A percentile compares a stretch with the other conserved stretches of the same genome.
Evolutionary conservation across 345 rosid species (phyloP).

Genomic region (Brassica napus): DNA sequence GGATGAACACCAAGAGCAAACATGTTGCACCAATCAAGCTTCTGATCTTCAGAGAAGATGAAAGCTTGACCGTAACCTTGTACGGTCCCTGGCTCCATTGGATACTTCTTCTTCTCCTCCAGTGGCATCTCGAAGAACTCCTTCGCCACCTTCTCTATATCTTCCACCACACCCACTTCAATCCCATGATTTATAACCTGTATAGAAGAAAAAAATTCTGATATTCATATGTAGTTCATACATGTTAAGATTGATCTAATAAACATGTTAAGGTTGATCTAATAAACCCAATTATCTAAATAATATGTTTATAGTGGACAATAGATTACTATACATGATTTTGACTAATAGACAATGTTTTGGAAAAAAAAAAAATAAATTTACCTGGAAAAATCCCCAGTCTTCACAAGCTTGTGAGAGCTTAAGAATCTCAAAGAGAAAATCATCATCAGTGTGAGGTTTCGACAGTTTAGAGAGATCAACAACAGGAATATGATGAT

Average conservation of each 20-base stretch:
- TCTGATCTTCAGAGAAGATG: slow-evolving; percentile 89
- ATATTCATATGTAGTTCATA: slow-evolving; percentile 2
- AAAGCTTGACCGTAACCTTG: slow-evolving; percentile 98
- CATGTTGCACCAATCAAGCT: slow-evolving; percentile 98
- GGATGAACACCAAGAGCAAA: slow-evolving; percentile 92
- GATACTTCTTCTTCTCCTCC: slow-evolving; percentile 80
- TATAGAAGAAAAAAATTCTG: slow-evolving; percentile 27
- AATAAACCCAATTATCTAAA: not conserved
- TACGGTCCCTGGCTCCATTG: slow-evolving; percentile 88
- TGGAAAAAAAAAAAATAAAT: not conserved
- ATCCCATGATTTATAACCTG: slow-evolving; percentile 85
- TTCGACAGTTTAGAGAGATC: slow-evolving; percentile 63
- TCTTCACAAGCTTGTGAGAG: slow-evolving; percentile 77
- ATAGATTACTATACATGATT: not conserved
- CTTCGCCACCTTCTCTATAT: slow-evolving; percentile 65
- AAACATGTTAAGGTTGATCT: not conserved
- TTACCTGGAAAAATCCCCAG: slow-evolving; percentile 97
- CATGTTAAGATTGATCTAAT: not conserved
- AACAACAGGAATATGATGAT: slow-evolving; percentile 59
- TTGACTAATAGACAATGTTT: not conserved
- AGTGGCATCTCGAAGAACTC: slow-evolving; percentile 82
- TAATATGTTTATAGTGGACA: not conserved
- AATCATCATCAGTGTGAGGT: slow-evolving; percentile 42
- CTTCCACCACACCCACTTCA: slow-evolving; percentile 56
- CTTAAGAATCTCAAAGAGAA: slow-evolving; percentile 42